A percentile compares a stretch with the other conserved stretches of the same genome.
phyloP scores from a whole-genome alignment of 441 rosid genomes.

The Mallotus repandus region DNA sequence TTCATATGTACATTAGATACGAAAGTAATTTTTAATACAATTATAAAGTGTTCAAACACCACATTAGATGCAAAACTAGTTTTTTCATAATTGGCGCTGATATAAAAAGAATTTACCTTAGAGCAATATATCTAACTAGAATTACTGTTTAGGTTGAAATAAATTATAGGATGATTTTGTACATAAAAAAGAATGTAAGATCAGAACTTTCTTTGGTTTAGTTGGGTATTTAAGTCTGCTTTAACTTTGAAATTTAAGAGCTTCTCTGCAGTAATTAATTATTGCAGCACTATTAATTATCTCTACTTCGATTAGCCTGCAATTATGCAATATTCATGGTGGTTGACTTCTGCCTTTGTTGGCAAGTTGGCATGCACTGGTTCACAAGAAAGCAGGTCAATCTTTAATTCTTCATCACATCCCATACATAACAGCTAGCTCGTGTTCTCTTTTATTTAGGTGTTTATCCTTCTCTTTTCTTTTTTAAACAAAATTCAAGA shows the following conservation, averaged over 20 bases:
- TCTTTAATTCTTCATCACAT: constrained; percentile 34
- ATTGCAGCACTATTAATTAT: background rate
- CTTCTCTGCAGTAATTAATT: background rate
- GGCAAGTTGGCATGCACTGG: constrained; percentile 26
- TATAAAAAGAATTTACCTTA: no score
- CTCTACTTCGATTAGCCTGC: constrained; percentile 2
- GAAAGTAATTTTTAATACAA: no score
- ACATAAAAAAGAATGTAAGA: no score
- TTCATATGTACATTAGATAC: no score
- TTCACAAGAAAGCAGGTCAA: constrained; percentile 40
- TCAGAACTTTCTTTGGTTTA: constrained; percentile 1
- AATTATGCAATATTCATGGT: constrained; percentile 21
- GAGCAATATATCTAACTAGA: no score
- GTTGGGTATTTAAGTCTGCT: constrained; percentile 22
- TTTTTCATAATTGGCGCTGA: no score
- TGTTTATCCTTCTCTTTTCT: background rate
- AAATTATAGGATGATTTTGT: no score
- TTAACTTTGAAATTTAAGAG: background rate
- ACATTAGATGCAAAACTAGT: background rate
- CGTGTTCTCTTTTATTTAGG: constrained; percentile 2
- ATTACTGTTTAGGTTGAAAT: no score
- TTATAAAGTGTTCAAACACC: no score
- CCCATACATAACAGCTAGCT: constrained; percentile 17
- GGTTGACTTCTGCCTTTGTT: constrained; percentile 37
- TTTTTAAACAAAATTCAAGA: no score